Evolutionary conservation across 1,284 basidiomycete genomes (phyloP), one percentile per base, ranked within the genome.

Genomic region (Sporisorium sorghi): DNA sequence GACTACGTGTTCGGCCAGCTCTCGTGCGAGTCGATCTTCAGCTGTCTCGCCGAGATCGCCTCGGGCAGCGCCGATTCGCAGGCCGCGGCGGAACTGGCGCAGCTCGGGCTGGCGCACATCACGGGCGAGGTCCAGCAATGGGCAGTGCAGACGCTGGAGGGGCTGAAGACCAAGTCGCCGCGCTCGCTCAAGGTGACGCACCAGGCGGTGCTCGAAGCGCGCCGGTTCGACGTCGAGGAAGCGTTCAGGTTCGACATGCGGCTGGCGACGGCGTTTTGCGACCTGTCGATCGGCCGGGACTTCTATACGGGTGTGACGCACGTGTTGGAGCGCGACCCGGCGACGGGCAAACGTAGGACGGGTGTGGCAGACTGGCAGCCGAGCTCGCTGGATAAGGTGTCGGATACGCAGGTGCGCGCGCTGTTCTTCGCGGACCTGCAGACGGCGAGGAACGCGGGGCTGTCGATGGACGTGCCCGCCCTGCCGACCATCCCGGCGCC

Each of bases 271-370:
- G 79, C 76, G n/a, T 82, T 84, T 47, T 83, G 80, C 61, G 83
- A 84, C 53, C 58, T 84, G 21, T 58, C 68, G n/a, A 48, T 81
- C 26, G 82, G 82, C 11, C 61, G 81, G 12, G 65, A 88, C 87
- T 84, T 84, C 42, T 75, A 81, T 70, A 76, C 59, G 19, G 83
- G 83, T 23, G 83, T 84, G 0, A 75, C 70, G 10, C 77, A 79
- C 59, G 74, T 76, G 5, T 66, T 84, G 12, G 68, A 66, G 17
- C 77, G 78, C 40, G 82, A 84, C 42, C 83, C 83, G 0, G 53
- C 43, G 8, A 83, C 81, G 15, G 81, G 81, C 33, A 82, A 83
- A 65, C 73, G 82, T 28, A 32, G 76, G 10, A 63, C 68, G 6
- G 82, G 81, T 11, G 42, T 64, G 4, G 78, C 83, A 0, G 42